Evolutionary conservation across 768 basidiomycete species (phyloP).

Genomic region (Collybiopsis confluens): DNA sequence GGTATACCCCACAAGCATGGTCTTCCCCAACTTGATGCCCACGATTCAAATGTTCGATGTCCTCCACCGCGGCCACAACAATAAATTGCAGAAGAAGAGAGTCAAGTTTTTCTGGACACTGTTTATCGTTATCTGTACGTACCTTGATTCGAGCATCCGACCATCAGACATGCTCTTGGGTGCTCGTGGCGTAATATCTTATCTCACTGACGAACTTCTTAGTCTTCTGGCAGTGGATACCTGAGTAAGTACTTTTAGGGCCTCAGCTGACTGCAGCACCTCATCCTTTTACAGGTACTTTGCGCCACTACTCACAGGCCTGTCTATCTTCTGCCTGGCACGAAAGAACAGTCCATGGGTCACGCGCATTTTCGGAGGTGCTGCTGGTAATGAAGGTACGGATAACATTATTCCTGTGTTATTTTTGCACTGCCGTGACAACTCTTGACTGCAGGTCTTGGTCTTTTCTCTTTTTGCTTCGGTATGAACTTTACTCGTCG

Average conservation of each 20-base stretch:
- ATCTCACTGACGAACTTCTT: too few relatives aligned
- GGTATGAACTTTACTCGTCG: background rate
- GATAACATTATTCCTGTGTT: background rate
- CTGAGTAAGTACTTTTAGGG: conserved; percentile 10
- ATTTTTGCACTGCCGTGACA: background rate
- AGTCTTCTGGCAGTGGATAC: conserved; percentile 14
- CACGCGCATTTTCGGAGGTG: conserved; percentile 47
- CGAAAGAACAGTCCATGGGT: conserved; percentile 29
- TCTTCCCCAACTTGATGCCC: conserved; percentile 8
- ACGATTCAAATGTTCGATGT: conserved; percentile 19
- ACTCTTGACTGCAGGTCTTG: conserved; percentile 7
- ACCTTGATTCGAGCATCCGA: too few relatives aligned
- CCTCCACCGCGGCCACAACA: conserved; percentile 26
- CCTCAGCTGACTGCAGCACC: too few relatives aligned
- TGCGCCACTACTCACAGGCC: conserved; percentile 42
- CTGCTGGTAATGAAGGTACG: conserved; percentile 42
- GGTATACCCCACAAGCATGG: conserved; percentile 14
- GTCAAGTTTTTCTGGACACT: conserved; percentile 33
- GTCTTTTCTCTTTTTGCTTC: conserved; percentile 30
- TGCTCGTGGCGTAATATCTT: too few relatives aligned
- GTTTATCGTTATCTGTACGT: conserved; percentile 29
- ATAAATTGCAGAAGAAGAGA: conserved; percentile 26
- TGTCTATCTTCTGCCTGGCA: conserved; percentile 42
- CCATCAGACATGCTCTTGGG: too few relatives aligned
- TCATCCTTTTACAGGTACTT: conserved; percentile 19